Base-by-base conservation (phyloP, 2,329 filamentous ascomycete genomes). In the Neonectria ditissima region DNA sequence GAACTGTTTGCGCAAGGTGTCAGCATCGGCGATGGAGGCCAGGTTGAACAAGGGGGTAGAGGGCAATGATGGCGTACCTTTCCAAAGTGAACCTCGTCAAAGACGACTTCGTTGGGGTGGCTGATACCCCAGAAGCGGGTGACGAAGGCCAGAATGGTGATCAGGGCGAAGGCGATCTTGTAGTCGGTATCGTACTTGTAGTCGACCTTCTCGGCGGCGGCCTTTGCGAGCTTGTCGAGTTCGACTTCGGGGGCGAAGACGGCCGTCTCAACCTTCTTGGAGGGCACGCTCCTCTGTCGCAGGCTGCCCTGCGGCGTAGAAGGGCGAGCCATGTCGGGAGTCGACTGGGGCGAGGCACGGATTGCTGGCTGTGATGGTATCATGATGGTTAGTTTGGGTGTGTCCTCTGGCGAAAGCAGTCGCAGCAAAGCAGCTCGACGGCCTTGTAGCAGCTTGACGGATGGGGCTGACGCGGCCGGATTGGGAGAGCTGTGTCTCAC, bases 21-120 rank as follows among this genome's bases (percentile, higher is more conserved):
- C 58, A 67, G 67, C 59, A 32, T 61, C 65, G 54, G 34, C n/a
- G 24, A 45, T n/a, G 14, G 6, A 55, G 55, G 18, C 26, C 62
- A 55, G 54, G 18, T 26, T 62, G 55, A 18, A 2, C 13, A 39
- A n/a, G 24, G 43, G 11, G 20, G 22, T n/a, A n/a, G 22, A n/a
- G 13, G 47, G 16, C 24, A 54, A 48, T 13, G 30, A 22, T 62
- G 41, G 37, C 86, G 63, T 84, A 97, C 95, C 92, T 99, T 99
- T 83, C 96, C 96, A 80, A 99, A 99, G 82, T 99, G 96, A 62
- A 99, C 96, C 81, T 99, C 96, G 77, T 99, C 96, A 76, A 99
- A 99, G 53, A 99, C 96, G 59, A 99, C 96, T 83, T 98, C 92
- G 76, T 97, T 91, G 16, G 96, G 96, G 80, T 97, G 94, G 78